phyloP scores from a whole-genome alignment of 108 stramenopile genomes.

The Nitzschia putrida region DNA sequence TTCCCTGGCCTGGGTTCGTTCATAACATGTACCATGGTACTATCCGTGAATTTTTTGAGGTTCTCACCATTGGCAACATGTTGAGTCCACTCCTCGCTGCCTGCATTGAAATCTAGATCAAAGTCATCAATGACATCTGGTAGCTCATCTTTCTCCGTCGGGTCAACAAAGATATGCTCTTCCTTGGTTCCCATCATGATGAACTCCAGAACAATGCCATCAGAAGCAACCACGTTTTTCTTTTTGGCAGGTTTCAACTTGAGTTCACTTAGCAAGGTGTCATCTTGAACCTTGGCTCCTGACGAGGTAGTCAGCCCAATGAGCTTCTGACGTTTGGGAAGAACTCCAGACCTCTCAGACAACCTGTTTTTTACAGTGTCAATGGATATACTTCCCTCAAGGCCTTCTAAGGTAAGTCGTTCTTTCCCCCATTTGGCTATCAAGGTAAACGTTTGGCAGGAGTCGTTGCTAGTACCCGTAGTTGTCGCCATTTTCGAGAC shows the following conservation, averaged over 20 bases:
- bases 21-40: conserved; percentile 86
- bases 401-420: conserved; percentile 51
- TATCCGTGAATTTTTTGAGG: conserved; percentile 82
- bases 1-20: conserved; percentile 80
- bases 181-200: conserved; percentile 97
- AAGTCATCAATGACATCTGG: conserved; percentile 91
- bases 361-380: conserved; percentile 66
- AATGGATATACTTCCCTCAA: conserved; percentile 59
- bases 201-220: conserved; percentile 58
- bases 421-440: conserved; percentile 85
- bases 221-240: conserved; percentile 18
- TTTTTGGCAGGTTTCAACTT: conserved; percentile 58
- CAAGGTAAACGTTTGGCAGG: conserved; percentile 31
- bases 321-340: conserved; percentile 89
- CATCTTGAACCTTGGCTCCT: conserved; percentile 57
- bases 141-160: conserved; percentile 67
- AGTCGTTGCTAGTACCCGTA: neutral
- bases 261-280: conserved; percentile 55
- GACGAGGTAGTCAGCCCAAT: conserved; percentile 71
- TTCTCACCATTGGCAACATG: conserved; percentile 87
- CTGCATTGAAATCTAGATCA: conserved; percentile 82
- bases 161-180: conserved; percentile 91
- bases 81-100: conserved; percentile 60
- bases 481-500: neutral
- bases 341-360: conserved; percentile 62